phyloP scores from a whole-genome alignment of 192 early-diverging fungal genomes.

The Linnemannia elongata region DNA sequence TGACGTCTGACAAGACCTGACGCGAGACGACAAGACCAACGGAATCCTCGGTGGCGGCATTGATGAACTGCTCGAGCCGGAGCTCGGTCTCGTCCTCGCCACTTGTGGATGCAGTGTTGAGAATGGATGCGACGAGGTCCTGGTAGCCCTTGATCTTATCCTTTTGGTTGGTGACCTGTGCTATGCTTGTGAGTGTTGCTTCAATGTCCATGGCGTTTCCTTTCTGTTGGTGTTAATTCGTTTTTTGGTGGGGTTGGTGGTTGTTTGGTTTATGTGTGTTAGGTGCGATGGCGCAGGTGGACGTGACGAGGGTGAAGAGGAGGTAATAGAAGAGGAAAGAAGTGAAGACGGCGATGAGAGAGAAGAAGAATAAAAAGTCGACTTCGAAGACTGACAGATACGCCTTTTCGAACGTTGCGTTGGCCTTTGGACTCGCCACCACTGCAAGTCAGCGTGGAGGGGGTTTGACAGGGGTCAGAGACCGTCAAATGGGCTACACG shows the following conservation, averaged over 20 bases:
- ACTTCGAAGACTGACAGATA: not conserved
- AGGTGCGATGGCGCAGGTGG: not conserved
- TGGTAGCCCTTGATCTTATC: slow-evolving; percentile 59
- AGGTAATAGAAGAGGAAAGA: not conserved
- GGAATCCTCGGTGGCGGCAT: slow-evolving; percentile 72
- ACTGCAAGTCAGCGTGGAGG: not conserved
- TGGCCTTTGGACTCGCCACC: not conserved
- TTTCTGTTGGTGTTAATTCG: not conserved
- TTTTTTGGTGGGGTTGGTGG: not conserved
- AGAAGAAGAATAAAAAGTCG: not conserved
- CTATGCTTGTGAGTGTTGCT: slow-evolving; percentile 30
- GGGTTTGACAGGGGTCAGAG: not conserved
- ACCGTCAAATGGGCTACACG: no score
- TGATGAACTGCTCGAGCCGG: slow-evolving; percentile 58
- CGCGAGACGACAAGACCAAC: slow-evolving; percentile 83
- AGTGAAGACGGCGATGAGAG: not conserved
- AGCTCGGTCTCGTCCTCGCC: slow-evolving; percentile 9
- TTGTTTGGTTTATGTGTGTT: not conserved
- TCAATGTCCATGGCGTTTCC: slow-evolving; percentile 28
- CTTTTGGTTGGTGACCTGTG: slow-evolving; percentile 51
- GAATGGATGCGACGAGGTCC: slow-evolving; percentile 45
- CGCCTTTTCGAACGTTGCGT: not conserved
- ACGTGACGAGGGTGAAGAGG: not conserved
- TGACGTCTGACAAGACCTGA: slow-evolving; percentile 81
- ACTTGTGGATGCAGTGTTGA: slow-evolving; percentile 6